Base-by-base conservation (phyloP, 768 basidiomycete genomes). In the Boletus patriciae region DNA sequence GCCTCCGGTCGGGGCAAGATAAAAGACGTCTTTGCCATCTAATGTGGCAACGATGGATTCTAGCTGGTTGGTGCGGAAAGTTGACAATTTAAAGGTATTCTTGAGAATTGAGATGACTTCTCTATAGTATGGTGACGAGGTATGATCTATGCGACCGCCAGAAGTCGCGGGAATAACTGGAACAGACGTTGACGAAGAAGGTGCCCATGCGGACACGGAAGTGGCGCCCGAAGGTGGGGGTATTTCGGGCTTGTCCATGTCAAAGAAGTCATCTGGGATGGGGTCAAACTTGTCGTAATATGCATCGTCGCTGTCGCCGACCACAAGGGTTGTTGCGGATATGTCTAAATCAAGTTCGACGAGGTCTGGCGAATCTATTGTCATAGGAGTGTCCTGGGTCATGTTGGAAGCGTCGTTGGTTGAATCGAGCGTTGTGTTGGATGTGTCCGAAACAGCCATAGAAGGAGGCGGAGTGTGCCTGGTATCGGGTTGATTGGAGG, bases 1-100 rank as follows among this genome's bases (percentile, higher is more conserved):
- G 5, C 94, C 94, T 36, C 94, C 94, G 1, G 97, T 99, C 1
- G 97, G 97, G 85, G 98, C 95, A 9, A 98, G 80, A 18, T 98
- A 92, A 62, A 98, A 94, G 18, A 93, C 92, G 66, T 98, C 96
- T 52, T 78, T 82, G 9, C 89, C 93, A 2, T 79, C 77, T 70
- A 99, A 75, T 0, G 90, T 85, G 16, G 88, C 88, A 43, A 83
- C 81, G 60, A 98, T 90, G 2, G 91, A 93, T 65, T 90, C 87
- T 40, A 94, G 79, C 67, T 98, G 97, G 71, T 98, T 90, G 15
- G 71, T 73, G 34, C 96, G 83, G 71, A 98, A 98, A 1, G 68
- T 64, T 0, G 79, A 63, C 15, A 98, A 77, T 6, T 75, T 74
- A 72, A 98, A 98, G 0, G 60, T 71, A 7, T 58, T 63, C 48